A percentile compares a stretch with the other conserved stretches of the same genome.
phyloP scores from a whole-genome alignment of 1,284 basidiomycete genomes.

The Filobasidium uniguttulatum region DNA sequence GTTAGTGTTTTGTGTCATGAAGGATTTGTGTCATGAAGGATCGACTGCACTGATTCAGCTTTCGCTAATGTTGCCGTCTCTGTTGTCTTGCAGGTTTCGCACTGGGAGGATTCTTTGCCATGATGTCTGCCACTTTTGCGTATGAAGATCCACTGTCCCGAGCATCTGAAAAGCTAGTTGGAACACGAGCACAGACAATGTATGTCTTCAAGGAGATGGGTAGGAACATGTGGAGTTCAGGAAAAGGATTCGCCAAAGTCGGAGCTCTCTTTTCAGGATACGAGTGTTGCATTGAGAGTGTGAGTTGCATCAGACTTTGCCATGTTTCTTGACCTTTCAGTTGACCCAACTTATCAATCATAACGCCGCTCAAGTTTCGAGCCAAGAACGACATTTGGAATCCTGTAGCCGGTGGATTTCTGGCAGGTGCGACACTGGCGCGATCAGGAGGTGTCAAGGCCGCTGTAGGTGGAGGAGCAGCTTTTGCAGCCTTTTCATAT shows the following conservation, averaged over 20 bases:
- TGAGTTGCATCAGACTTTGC: conserved; percentile 50
- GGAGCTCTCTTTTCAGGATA: conserved; percentile 84
- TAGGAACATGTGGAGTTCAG: conserved; percentile 73
- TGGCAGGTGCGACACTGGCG: conserved; percentile 62
- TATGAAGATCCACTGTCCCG: conserved; percentile 86
- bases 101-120: conserved; percentile 85
- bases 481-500: conserved; percentile 80
- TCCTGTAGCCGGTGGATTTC: conserved; percentile 40
- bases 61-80: background rate
- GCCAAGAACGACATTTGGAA: conserved; percentile 91
- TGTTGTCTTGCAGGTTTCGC: conserved; percentile 52
- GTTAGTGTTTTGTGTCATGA: conserved; percentile 42
- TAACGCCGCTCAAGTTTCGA: conserved; percentile 53
- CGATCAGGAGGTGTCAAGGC: conserved; percentile 71
- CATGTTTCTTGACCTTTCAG: too few species aligned
- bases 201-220: conserved; percentile 93
- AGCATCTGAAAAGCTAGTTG: conserved; percentile 39
- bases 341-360: background rate
- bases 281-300: conserved; percentile 91
- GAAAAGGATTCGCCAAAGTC: conserved; percentile 89
- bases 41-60: conserved; percentile 1
- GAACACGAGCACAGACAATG: conserved; percentile 46
- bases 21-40: background rate
- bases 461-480: conserved; percentile 64
- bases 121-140: conserved; percentile 89